A percentile compares a stretch with the other conserved stretches of the same genome.
These are phyloP conservation scores for Gracilariopsis chorda DNA, from an alignment of 23 red algal genomes.

Conservation along the genomic window DNA sequence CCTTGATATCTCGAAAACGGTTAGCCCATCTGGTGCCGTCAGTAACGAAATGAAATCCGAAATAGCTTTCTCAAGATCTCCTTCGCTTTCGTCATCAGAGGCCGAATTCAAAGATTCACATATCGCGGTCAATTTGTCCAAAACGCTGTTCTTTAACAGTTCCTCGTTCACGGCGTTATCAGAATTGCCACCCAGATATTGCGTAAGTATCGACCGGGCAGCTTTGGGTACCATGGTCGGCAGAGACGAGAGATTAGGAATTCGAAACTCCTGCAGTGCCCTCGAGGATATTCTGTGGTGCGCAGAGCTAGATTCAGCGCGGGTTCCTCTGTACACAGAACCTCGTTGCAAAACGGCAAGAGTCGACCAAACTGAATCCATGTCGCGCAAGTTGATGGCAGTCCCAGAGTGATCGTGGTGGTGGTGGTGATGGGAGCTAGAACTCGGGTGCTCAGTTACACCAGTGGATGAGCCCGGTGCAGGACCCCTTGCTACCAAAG, in stretches of 20 bases:
- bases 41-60: slow-evolving; percentile 39
- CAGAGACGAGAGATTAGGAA: background rate
- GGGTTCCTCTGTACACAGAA: background rate
- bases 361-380: slow-evolving; percentile 8
- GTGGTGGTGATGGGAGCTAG: too few species aligned
- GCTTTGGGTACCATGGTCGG: slow-evolving; percentile 31
- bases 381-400: slow-evolving; percentile 14
- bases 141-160: background rate
- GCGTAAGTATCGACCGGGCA: slow-evolving; percentile 38
- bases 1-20: slow-evolving; percentile 73
- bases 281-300: background rate
- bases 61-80: background rate
- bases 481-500: background rate
- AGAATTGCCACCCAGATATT: slow-evolving; percentile 13
- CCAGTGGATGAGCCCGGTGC: background rate
- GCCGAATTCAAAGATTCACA: slow-evolving; percentile 13
- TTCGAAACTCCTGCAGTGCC: slow-evolving; percentile 1
- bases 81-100: background rate
- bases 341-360: slow-evolving; percentile 10
- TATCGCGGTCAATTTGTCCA: slow-evolving; percentile 40
- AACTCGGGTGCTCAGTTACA: background rate
- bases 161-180: slow-evolving; percentile 20
- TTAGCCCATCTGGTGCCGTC: slow-evolving; percentile 21
- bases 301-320: background rate
- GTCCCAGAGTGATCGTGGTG: slow-evolving; percentile 5